Evolutionary conservation across 2,329 filamentous ascomycete genomes (phyloP).

Genomic region (Colletotrichum acutatum): DNA sequence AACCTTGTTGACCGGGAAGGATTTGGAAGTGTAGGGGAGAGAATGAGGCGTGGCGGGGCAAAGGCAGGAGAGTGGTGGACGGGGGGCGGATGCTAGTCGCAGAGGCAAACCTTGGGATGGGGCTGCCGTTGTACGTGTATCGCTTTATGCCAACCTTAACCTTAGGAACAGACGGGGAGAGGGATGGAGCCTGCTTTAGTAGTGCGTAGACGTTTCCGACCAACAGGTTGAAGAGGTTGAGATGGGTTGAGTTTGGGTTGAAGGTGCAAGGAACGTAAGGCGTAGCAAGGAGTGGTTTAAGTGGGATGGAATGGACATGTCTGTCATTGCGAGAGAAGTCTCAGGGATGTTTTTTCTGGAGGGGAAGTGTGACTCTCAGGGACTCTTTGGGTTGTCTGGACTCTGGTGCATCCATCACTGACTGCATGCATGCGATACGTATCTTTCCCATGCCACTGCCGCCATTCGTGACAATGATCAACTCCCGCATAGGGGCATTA

Average conservation of each 20-base stretch:
- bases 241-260: conserved; percentile 22
- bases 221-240: conserved; percentile 21
- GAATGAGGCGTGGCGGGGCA: conserved; percentile 25
- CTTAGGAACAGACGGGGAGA: background rate
- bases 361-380: background rate
- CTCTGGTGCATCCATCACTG: background rate
- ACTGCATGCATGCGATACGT: background rate
- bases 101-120: conserved; percentile 9
- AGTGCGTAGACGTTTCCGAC: conserved; percentile 16
- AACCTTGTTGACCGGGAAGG: conserved; percentile 26
- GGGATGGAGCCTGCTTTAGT: conserved; percentile 21
- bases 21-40: conserved; percentile 10
- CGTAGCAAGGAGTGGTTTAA: conserved; percentile 31
- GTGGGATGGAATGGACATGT: conserved; percentile 17
- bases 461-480: background rate
- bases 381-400: background rate
- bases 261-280: conserved; percentile 24
- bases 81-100: background rate
- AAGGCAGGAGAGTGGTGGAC: background rate
- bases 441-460: background rate
- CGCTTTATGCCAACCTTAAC: conserved; percentile 30
- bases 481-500: background rate
- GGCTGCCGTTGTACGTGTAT: conserved; percentile 23
- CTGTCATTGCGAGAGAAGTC: background rate
- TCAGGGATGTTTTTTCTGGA: background rate